Percentiles rank a stretch among this genome's conserved stretches.
phyloP scores from a whole-genome alignment of 257 asterid genomes.

The Sherardia arvensis region DNA sequence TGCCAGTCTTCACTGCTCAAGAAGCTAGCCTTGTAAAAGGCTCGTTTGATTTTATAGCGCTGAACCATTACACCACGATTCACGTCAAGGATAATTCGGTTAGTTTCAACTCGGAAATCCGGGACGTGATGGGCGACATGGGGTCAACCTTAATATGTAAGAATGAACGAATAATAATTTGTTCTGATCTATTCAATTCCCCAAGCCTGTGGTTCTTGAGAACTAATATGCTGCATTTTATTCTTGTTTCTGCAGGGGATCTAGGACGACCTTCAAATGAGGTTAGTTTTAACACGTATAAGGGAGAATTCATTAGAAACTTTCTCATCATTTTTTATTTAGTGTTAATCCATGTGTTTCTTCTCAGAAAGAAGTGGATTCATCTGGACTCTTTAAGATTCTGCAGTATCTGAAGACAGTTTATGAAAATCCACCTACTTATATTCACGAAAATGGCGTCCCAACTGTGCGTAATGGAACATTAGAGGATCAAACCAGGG shows the following conservation, averaged over 20 bases:
- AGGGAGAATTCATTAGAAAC: neutral
- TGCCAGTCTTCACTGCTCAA: neutral
- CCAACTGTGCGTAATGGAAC: neutral
- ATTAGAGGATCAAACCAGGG: neutral
- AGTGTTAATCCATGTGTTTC: neutral
- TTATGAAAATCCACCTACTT: constrained; percentile 1
- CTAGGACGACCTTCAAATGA: neutral
- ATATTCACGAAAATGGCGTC: neutral
- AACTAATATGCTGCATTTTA: neutral
- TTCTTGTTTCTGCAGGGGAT: neutral
- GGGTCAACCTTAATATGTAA: neutral
- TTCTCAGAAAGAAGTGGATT: neutral
- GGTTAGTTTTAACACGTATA: neutral
- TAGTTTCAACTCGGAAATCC: neutral
- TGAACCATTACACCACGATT: neutral
- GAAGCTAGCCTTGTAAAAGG: neutral
- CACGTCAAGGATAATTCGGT: neutral
- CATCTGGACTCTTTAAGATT: neutral
- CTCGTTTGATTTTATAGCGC: neutral
- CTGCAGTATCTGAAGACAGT: neutral
- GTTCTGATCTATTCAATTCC: neutral
- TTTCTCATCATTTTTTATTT: too few relatives aligned
- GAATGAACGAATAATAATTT: neutral
- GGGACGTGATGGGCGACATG: constrained; percentile 4
- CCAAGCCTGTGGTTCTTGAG: neutral